Evolutionary conservation across 768 basidiomycete genomes (phyloP), one percentile per base, ranked within the genome.

Genomic region (Mycena albidolilacea): DNA sequence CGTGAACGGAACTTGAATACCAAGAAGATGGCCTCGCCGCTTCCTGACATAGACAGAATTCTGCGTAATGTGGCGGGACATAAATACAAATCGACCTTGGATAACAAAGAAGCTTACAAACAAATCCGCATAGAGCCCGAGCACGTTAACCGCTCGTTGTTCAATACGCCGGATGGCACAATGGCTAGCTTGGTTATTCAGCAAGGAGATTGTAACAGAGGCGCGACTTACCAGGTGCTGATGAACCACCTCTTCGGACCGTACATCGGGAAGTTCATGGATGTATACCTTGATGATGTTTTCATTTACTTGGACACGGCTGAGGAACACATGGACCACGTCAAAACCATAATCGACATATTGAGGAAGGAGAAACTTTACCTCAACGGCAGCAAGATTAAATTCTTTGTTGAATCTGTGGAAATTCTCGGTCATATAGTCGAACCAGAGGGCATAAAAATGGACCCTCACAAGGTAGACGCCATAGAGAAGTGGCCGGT

Each of bases 191-290:
- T 75, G 0, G 85, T 87, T 0, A 75, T 78, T 41, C 81, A 78
- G 44, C 78, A 79, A 30, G 81, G 81, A 0, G 79, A 82, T 50
- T 67, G 72, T 14, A 77, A 77, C 59, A 76, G 61, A 15, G 70
- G 72, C 0, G 83, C 83, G 7, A 87, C 85, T 0, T 86, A 84
- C 78, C 86, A 87, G 71, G 77, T 84, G 0, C 63, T 87, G 0
- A 85, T 86, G 84, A 86, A 86, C 63, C 78, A 86, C 52, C 76
- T 86, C 0, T 82, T 82, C 52, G 71, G 69, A 0, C 50, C 76
- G 0, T 79, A 77, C 48, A 82, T 88, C 54, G 85, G 85, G 0
- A 67, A 71, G 2, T 79, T 83, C 67, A 76, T 82, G 58, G 80
- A 30, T 30, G 30, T 30, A 30, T 30, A 30, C 30, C 30, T 30